Evolutionary conservation across 2,329 filamentous ascomycete species (phyloP).

Genomic region (Epichloe amarillans): DNA sequence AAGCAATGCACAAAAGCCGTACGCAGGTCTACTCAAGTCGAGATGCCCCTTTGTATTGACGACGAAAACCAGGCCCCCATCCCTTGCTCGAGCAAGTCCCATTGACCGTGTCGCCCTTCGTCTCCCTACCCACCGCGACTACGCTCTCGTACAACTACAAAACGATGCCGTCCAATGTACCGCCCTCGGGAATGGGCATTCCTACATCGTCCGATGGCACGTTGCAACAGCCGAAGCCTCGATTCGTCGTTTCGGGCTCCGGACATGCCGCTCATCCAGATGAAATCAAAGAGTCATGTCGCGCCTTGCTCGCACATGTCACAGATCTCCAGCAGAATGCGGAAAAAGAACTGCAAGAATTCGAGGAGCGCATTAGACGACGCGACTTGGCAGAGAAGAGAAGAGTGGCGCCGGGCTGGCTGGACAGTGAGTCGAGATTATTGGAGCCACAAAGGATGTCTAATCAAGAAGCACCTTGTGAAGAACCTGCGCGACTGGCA

Average conservation of each 20-base stretch:
- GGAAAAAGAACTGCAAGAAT: conserved; percentile 50
- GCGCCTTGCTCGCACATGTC: conserved; percentile 64
- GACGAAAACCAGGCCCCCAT: conserved; percentile 50
- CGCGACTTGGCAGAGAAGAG: conserved; percentile 69
- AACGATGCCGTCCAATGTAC: conserved; percentile 73
- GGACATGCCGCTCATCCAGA: conserved; percentile 77
- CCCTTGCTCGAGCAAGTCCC: conserved; percentile 85
- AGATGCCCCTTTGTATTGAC: conserved; percentile 7
- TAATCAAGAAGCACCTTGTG: conserved; percentile 14
- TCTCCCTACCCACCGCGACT: conserved; percentile 76
- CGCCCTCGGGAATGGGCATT: conserved; percentile 29
- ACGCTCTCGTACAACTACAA: conserved; percentile 96
- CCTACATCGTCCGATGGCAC: conserved; percentile 23
- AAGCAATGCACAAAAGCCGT: conserved; percentile 23
- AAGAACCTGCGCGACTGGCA: not conserved
- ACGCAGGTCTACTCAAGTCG: conserved; percentile 6
- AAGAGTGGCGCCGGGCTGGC: conserved; percentile 65
- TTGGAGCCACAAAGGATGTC: conserved; percentile 50
- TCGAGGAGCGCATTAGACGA: conserved; percentile 52
- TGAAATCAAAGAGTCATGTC: conserved; percentile 72
- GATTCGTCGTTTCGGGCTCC: conserved; percentile 65
- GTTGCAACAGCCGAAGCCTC: conserved; percentile 34
- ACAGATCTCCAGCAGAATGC: conserved; percentile 55
- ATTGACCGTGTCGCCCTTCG: conserved; percentile 85
- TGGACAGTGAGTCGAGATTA: conserved; percentile 59